A percentile compares a stretch with the other conserved stretches of the same genome.
Evolutionary conservation across 2,329 filamentous ascomycete species (phyloP).

Genomic region (Fusarium sp.): DNA sequence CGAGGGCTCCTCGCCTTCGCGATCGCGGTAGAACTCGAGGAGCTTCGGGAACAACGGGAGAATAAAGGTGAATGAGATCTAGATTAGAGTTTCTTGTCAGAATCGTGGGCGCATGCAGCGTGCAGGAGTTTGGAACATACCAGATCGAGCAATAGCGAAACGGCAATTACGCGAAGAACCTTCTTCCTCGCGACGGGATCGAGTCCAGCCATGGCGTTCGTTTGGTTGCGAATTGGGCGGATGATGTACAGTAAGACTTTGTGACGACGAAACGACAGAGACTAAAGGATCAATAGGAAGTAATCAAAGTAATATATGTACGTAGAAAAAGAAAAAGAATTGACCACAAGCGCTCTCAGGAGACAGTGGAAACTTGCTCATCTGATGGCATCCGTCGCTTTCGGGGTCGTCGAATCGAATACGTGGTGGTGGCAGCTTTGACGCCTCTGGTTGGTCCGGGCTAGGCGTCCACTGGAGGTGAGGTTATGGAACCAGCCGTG

Average conservation of each 20-base stretch:
- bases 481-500: slow-evolving; percentile 12
- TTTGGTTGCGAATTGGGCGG: slow-evolving; percentile 10
- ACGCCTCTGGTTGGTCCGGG: slow-evolving; percentile 19
- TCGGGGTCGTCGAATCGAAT: slow-evolving; percentile 25
- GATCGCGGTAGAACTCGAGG: slow-evolving; percentile 92
- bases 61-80: slow-evolving; percentile 99
- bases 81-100: slow-evolving; percentile 12
- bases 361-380: slow-evolving; percentile 36
- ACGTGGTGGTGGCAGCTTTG: slow-evolving; percentile 31
- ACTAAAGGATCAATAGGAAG: neutral
- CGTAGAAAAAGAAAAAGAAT: slow-evolving; percentile 3
- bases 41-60: slow-evolving; percentile 94
- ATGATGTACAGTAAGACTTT: neutral
- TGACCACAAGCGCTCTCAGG: slow-evolving; percentile 23
- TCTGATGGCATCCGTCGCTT: slow-evolving; percentile 27
- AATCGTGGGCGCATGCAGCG: neutral
- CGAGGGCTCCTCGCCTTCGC: slow-evolving; percentile 67
- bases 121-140: slow-evolving; percentile 57
- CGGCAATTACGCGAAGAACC: slow-evolving; percentile 85
- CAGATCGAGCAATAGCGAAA: slow-evolving; percentile 87
- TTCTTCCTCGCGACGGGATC: slow-evolving; percentile 71
- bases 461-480: neutral
- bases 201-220: slow-evolving; percentile 53
- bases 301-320: neutral
- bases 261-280: neutral